Percentiles rank a stretch among this genome's conserved stretches.
Evolutionary conservation across 164 flowering plant genomes (phyloP).

Genomic region (Paratinospora sagittata): DNA sequence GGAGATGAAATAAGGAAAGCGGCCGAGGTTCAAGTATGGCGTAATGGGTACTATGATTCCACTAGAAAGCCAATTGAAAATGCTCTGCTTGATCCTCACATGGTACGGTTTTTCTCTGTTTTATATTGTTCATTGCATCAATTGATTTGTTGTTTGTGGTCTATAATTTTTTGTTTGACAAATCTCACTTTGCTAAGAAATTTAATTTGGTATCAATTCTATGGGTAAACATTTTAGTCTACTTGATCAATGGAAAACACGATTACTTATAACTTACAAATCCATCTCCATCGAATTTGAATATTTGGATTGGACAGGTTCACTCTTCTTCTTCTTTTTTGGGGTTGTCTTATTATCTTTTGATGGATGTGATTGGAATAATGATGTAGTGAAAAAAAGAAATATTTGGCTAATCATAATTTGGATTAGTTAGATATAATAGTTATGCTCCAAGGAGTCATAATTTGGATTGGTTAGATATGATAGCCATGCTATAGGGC

Average conservation of each 20-base stretch:
- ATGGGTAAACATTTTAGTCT: background rate
- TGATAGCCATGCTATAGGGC: too few species aligned
- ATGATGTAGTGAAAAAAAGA: background rate
- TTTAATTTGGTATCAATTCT: background rate
- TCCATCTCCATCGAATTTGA: background rate
- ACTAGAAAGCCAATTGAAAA: too few species aligned
- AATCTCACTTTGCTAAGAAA: background rate
- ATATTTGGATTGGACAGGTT: too few species aligned
- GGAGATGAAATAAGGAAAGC: too few species aligned
- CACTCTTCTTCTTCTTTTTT: too few species aligned
- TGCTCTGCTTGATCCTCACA: slow-evolving; percentile 60
- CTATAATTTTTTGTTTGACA: background rate
- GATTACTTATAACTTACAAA: background rate
- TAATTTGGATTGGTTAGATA: too few species aligned
- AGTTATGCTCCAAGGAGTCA: too few species aligned
- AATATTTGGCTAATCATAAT: background rate
- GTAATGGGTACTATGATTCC: too few species aligned
- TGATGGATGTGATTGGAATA: background rate
- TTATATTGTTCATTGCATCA: background rate
- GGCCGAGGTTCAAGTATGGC: too few species aligned
- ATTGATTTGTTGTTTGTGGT: background rate
- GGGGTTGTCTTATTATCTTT: background rate
- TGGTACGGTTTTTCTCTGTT: slow-evolving; percentile 35
- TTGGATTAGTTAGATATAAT: background rate
- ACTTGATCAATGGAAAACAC: background rate